Evolutionary conservation across 345 rosid species (phyloP), one percentile per base, ranked within the genome.

Genomic region (Psidium guajava): DNA sequence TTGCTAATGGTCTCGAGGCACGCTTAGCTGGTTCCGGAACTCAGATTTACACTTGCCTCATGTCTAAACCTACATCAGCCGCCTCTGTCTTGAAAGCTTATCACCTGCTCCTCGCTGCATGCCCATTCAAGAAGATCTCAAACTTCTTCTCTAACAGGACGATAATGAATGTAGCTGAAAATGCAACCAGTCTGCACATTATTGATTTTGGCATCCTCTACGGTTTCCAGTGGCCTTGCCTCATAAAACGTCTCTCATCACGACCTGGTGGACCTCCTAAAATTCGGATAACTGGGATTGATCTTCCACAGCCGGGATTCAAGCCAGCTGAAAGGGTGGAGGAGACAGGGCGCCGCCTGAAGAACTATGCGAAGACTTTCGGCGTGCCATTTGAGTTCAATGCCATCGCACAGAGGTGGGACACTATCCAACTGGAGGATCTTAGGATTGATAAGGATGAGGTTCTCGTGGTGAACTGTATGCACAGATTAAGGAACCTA

Each of bases 161-260:
- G 3, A 92, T 91, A 10, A 80, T 89, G 85, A 91, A 92, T 82
- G 82, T 91, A 53, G 90, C 93, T 14, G 89, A 90, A 85, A 88
- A 92, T 57, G 89, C 90, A 25, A 82, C 86, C 32, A 88, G 88
- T 83, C 90, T 93, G 47, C 96, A 93, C 87, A 89, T 93, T 24
- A 84, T 93, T 83, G 94, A 91, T 86, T 93, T 93, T 28, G 96
- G 96, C 56, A 86, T 92, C 84, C 86, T 88, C 11, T 91, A 93
- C 61, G 96, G 94, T 44, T 93, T 92, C 80, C 96, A 92, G 40
- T 92, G 96, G 96, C 94, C 94, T 82, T 87, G 91, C 88, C 91
- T 93, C 47, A 91, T 93, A 74, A 86, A 86, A 14, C 90, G 84
- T 54, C 93, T 92, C 85, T 91, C 96, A 27, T 86, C 90, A 54